A percentile compares a stretch with the other conserved stretches of the same genome.
These are phyloP conservation scores for Gleditsia sinensis DNA, from an alignment of 306 rosid species.

Conservation along the genomic window DNA sequence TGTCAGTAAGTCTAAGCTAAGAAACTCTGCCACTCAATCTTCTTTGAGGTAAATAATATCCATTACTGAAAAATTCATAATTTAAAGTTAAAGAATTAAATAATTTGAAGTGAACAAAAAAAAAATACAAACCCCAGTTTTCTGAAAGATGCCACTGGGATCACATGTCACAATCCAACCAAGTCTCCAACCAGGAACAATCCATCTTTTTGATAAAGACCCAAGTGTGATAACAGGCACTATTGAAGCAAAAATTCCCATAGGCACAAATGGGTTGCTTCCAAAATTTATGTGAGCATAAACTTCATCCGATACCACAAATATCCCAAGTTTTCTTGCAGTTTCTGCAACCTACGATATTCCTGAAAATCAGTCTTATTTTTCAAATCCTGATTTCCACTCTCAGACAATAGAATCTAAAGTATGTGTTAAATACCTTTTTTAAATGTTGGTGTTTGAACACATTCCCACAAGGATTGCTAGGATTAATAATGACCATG, in stretches of 20 bases:
- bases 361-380: slow-evolving; percentile 7
- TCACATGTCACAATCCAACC: slow-evolving; percentile 70
- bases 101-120: neutral
- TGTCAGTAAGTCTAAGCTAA: neutral
- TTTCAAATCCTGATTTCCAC: slow-evolving; percentile 24
- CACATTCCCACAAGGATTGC: slow-evolving; percentile 74
- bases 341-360: slow-evolving; percentile 56
- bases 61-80: no score
- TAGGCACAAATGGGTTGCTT: slow-evolving; percentile 62
- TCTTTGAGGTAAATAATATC: no score
- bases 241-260: slow-evolving; percentile 57
- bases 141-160: slow-evolving; percentile 46
- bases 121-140: slow-evolving; percentile 48
- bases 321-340: slow-evolving; percentile 61
- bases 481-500: slow-evolving; percentile 63
- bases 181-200: slow-evolving; percentile 75
- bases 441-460: slow-evolving; percentile 58
- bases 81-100: neutral
- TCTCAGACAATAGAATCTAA: neutral
- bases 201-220: slow-evolving; percentile 63
- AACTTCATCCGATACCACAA: slow-evolving; percentile 68
- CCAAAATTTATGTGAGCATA: slow-evolving; percentile 56
- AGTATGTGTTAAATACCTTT: slow-evolving; percentile 34
- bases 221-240: slow-evolving; percentile 69
- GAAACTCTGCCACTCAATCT: neutral